Base-by-base conservation (phyloP, 345 rosid genomes). In the Hypericum perforatum region DNA sequence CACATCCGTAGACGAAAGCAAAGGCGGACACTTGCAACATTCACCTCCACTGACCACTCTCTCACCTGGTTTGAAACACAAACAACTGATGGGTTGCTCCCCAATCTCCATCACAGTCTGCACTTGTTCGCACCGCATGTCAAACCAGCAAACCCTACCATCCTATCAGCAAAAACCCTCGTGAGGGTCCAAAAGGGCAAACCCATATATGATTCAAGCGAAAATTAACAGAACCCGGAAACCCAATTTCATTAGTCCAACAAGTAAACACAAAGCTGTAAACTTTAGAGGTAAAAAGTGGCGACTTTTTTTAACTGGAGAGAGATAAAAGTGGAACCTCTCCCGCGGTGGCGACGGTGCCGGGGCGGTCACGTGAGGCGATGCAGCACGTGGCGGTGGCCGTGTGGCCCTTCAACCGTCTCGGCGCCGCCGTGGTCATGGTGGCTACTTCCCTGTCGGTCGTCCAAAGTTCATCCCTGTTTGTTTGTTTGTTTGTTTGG, bases 81-180 rank as follows among this genome's bases (percentile, higher is more conserved):
- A 59, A 8, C 94, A 86, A 8, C 89, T 70, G 66, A 82, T 63
- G 5, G 95, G 84, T 63, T 86, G 85, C 47, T 66, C 66, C 39
- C 82, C 79, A 61, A 81, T 74, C 6, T 79, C 82, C 63, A 82
- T 72, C 49, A 76, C 61, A 58, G 71, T 63, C 50, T 84, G 94
- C 29, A 72, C 94, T 49, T 91, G 92, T 70, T 86, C 81, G 84
- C 98, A 86, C 44, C 98, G 72, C 79, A 82, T 69, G 70, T 91
- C 96, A 54, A 82, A 91, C 92, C 89, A 86, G 79, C 98, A 91
- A 22, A 91, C 16, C 61, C 84, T 63, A 16, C 98, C 96, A 77
- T 90, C 98, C 98, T 89, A 32, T 9, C 32, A 22, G 32, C 32
- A 22, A 6, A 22, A 22, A 22, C 1, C 32, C 32, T 22, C 32